Base-by-base conservation (phyloP, 495 filamentous ascomycete genomes). In the Talaromyces stipitatus region DNA sequence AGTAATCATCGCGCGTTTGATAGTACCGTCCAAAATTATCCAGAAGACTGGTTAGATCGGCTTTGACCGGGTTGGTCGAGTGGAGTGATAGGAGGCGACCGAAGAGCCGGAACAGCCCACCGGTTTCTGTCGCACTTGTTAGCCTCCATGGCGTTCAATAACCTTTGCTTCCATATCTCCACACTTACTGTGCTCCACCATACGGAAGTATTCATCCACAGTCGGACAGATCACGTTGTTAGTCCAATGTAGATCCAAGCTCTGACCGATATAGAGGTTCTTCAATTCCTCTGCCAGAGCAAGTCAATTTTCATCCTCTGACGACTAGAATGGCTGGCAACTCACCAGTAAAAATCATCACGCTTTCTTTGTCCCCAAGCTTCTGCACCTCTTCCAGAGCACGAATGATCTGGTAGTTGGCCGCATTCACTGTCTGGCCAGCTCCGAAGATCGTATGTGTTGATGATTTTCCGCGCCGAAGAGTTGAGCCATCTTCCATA, bases 371-470 rank as follows among this genome's bases (percentile, higher is more conserved):
- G n/a, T n/a, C n/a, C n/a, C n/a, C n/a, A n/a, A n/a, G n/a, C n/a
- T n/a, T n/a, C n/a, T n/a, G n/a, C n/a, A n/a, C n/a, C n/a, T n/a
- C n/a, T n/a, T n/a, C n/a, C n/a, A n/a, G 59, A 4, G 74, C 75
- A 30, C 64, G 62, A 46, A 77, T 68, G 63, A 72, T 73, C 50
- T 70, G 58, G 55, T 72, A 81, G 51, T 75, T 81, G 7, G 80
- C 78, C 16, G 65, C 66, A 62, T 82, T 82, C 61, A 82, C 77
- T 4, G 78, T 78, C 61, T 78, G 78, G 2, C 38, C 56, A 2
- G 32, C 3, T 3, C 72, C 73, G 57, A 66, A 76, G 22, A 74
- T 59, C n/a, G 33, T 61, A 57, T 76, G 72, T 8, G 69, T 61
- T 2, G 69, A 58, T 26, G 73, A 67, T n/a, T 58, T 58, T 12